Evolutionary conservation across 2,329 filamentous ascomycete genomes (phyloP).

Genomic region (Penicillium sp.): DNA sequence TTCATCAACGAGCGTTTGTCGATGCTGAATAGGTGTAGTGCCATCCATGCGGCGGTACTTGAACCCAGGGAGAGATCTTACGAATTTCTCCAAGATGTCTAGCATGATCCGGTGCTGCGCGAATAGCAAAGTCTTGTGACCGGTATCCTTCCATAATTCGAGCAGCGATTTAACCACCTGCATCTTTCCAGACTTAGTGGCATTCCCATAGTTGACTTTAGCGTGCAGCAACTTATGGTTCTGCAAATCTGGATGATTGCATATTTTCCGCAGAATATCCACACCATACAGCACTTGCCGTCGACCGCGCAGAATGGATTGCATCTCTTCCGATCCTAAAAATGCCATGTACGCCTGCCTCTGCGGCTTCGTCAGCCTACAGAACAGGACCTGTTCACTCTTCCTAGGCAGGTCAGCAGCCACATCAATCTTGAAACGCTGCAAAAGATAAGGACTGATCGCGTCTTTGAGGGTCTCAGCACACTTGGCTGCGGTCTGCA

Average conservation of each 20-base stretch:
- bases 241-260: slow-evolving; percentile 91
- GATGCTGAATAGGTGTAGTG: slow-evolving; percentile 81
- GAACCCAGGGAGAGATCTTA: slow-evolving; percentile 70
- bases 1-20: slow-evolving; percentile 88
- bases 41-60: slow-evolving; percentile 92
- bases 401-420: slow-evolving; percentile 93
- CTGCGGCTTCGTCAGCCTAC: slow-evolving; percentile 83
- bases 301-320: slow-evolving; percentile 75
- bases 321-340: slow-evolving; percentile 80
- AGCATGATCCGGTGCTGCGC: slow-evolving; percentile 95
- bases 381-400: slow-evolving; percentile 94
- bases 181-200: slow-evolving; percentile 89
- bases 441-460: slow-evolving; percentile 90
- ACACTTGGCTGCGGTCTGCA: slow-evolving; percentile 92
- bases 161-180: slow-evolving; percentile 88
- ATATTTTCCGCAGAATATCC: slow-evolving; percentile 91
- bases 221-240: slow-evolving; percentile 66
- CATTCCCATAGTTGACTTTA: slow-evolving; percentile 74
- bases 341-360: slow-evolving; percentile 81
- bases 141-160: slow-evolving; percentile 86
- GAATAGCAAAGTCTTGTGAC: slow-evolving; percentile 92
- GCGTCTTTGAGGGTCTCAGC: slow-evolving; percentile 92
- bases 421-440: slow-evolving; percentile 91
- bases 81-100: slow-evolving; percentile 85
- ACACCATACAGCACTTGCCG: slow-evolving; percentile 86